Conservation (phyloP, 208 protist species). For the Leishmania martiniquensis region DNA sequence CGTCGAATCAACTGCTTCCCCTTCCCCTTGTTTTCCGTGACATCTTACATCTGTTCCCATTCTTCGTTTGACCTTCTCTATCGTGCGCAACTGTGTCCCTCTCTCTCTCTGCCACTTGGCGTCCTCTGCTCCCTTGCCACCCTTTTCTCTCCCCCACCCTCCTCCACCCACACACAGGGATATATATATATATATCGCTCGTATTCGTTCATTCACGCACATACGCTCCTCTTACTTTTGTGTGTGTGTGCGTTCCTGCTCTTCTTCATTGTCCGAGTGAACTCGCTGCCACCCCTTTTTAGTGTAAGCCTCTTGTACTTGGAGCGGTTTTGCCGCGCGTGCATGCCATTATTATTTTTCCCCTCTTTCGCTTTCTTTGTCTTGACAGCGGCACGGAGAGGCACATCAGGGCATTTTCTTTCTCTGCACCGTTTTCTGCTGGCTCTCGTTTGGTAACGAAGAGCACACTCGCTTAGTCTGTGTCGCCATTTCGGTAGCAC, state of each 20-base stretch:
- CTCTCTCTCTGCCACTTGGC: neutral
- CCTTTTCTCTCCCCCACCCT: neutral
- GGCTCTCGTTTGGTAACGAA: too few species aligned
- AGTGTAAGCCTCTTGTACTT: neutral
- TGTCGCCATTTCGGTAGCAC: neutral
- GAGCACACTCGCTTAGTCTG: neutral
- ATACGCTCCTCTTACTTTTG: neutral
- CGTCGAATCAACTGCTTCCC: neutral
- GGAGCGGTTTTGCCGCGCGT: neutral
- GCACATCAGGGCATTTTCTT: neutral
- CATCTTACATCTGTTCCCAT: neutral
- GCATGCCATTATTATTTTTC: neutral
- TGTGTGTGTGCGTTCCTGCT: too few species aligned
- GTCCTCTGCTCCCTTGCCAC: neutral
- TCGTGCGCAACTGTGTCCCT: neutral
- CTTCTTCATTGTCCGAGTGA: neutral
- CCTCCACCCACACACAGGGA: too few species aligned
- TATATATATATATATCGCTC: neutral
- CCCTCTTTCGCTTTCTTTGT: neutral
- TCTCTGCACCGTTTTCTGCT: too few species aligned
- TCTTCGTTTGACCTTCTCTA: neutral
- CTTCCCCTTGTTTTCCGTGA: neutral
- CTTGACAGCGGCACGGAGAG: neutral
- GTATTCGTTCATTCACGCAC: neutral
- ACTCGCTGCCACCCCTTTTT: neutral